phyloP scores from a whole-genome alignment of 2,329 filamentous ascomycete species.

The Paracoccidioides lutzii region DNA sequence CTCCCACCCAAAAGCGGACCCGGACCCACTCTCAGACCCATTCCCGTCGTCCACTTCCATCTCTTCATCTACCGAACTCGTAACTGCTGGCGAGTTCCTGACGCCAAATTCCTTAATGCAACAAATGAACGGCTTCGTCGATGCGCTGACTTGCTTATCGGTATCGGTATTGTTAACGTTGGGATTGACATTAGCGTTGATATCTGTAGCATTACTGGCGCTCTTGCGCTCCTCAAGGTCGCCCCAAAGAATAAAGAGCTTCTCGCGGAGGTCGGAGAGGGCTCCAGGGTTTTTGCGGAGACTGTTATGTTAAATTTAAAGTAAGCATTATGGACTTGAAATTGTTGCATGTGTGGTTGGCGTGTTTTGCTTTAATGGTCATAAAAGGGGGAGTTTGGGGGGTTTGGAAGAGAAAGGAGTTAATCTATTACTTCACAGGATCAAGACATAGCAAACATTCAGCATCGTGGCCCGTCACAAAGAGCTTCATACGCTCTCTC shows the following conservation, averaged over 20 bases:
- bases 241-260: slow-evolving; percentile 71
- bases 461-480: slow-evolving; percentile 50
- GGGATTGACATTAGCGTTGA: not conserved
- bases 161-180: slow-evolving; percentile 5
- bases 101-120: slow-evolving; percentile 61
- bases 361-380: too few relatives aligned
- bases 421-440: slow-evolving; percentile 39
- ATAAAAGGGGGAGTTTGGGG: not conserved
- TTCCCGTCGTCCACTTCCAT: slow-evolving; percentile 15
- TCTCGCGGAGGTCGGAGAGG: slow-evolving; percentile 49
- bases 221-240: slow-evolving; percentile 61
- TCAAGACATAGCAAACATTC: slow-evolving; percentile 44
- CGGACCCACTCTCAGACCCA: not conserved
- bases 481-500: slow-evolving; percentile 48
- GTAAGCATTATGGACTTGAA: not conserved
- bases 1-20: slow-evolving; percentile 42
- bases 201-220: slow-evolving; percentile 14
- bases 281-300: slow-evolving; percentile 41
- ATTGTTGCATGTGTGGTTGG: not conserved
- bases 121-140: slow-evolving; percentile 50
- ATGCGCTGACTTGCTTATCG: slow-evolving; percentile 25
- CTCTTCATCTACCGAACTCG: slow-evolving; percentile 19
- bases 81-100: slow-evolving; percentile 11
- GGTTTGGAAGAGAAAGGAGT: not conserved
- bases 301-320: slow-evolving; percentile 24